Conservation (phyloP, 108 stramenopile genomes). For the Fragilaria crotonensis region DNA sequence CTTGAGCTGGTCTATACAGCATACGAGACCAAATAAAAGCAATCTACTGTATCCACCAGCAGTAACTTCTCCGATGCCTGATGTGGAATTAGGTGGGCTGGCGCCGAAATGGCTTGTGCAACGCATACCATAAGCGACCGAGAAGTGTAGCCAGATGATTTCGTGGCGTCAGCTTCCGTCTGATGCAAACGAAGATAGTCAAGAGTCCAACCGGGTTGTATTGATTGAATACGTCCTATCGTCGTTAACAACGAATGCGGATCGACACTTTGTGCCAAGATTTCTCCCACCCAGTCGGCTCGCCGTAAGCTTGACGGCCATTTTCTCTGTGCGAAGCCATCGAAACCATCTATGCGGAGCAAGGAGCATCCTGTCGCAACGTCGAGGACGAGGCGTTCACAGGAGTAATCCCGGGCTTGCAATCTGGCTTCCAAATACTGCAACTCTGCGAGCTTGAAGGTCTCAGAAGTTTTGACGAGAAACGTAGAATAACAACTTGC, state of each 20-base stretch:
- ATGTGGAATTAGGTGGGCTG: constrained; percentile 26
- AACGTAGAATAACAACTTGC: constrained; percentile 7
- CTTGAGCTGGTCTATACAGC: neutral
- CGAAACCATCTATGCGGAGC: constrained; percentile 17
- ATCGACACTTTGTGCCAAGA: constrained; percentile 14
- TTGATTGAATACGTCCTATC: neutral
- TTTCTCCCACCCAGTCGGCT: constrained; percentile 42
- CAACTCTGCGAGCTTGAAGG: constrained; percentile 62
- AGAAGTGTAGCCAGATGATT: constrained; percentile 20
- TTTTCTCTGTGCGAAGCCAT: neutral
- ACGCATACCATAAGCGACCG: constrained; percentile 43
- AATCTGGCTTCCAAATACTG: constrained; percentile 45
- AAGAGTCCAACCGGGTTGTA: constrained; percentile 16
- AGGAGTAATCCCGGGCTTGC: constrained; percentile 2
- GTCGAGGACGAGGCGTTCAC: constrained; percentile 27
- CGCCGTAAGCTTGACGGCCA: constrained; percentile 27
- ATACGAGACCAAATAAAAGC: constrained; percentile 12
- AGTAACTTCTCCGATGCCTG: constrained; percentile 10
- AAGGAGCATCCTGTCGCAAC: constrained; percentile 30
- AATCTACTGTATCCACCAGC: constrained; percentile 27
- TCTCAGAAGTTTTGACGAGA: constrained; percentile 51
- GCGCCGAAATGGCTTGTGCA: constrained; percentile 32
- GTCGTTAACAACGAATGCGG: neutral
- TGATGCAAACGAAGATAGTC: constrained; percentile 27
- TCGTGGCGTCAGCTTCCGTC: neutral